Percentiles rank a stretch among this genome's conserved stretches.
Conservation (phyloP, 106 monocot genomes). For the Iris macrosiphon region DNA sequence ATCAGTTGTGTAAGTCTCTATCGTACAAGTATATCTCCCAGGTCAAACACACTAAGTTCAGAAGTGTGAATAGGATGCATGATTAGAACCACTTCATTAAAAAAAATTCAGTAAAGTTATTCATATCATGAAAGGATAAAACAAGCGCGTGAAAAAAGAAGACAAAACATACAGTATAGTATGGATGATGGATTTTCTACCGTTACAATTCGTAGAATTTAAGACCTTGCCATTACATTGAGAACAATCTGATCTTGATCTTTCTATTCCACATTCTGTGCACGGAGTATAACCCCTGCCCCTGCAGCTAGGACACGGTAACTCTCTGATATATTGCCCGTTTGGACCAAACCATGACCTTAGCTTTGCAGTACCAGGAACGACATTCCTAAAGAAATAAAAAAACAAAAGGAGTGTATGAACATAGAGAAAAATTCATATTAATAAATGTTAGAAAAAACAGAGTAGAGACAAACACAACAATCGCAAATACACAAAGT, state of each 20-base stretch:
- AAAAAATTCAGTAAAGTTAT: no score
- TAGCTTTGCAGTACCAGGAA: conserved; percentile 27
- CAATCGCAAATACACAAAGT: neutral
- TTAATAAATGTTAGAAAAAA: neutral
- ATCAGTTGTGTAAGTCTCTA: no score
- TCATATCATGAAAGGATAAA: no score
- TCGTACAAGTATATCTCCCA: no score
- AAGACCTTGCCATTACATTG: conserved; percentile 81
- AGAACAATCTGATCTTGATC: conserved; percentile 70
- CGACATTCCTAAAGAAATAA: conserved; percentile 34
- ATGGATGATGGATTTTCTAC: no score
- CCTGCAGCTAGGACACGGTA: conserved; percentile 91
- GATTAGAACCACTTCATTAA: no score
- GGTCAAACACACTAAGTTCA: no score
- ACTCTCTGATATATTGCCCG: conserved; percentile 92
- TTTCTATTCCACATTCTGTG: conserved; percentile 75
- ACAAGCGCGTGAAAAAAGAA: no score
- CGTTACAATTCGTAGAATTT: neutral
- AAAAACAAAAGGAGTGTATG: neutral
- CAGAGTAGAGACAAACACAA: no score
- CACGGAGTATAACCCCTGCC: conserved; percentile 95
- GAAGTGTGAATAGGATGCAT: no score
- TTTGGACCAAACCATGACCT: conserved; percentile 98
- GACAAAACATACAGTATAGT: no score
- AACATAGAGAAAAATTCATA: neutral